Base-by-base conservation (phyloP, 148 eudicot species). In the Chenopodium quinoa region DNA sequence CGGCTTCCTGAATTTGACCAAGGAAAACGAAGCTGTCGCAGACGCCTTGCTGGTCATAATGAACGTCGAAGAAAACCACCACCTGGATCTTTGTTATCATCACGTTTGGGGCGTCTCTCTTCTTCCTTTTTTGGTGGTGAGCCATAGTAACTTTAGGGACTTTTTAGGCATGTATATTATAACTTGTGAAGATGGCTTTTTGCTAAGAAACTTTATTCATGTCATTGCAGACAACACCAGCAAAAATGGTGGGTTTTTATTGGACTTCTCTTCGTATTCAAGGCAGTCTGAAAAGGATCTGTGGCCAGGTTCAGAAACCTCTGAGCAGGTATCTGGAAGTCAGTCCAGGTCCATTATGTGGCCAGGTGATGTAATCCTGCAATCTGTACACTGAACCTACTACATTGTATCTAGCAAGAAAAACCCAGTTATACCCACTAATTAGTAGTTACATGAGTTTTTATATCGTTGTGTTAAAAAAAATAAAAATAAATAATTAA, bases 31-130 rank as follows among this genome's bases (percentile, higher is more conserved):
- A 95, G 98, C 71, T 95, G 98, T 74, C 94, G 98, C 78, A 90
- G 94, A 78, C 92, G 98, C 67, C 92, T 95, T 68, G 98, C 98
- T 71, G 94, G 94, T 66, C 98, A 95, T 79, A 95, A 95, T 70
- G 98, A 93, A 89, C 98, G 98, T 56, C 78, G 98, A 34, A 93
- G 98, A 91, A 95, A 95, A 87, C 97, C 97, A 9, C 90, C 91
- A 75, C 88, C 92, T 31, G 97, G 96, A 62, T 87, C 98, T 84
- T 76, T 95, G 40, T 75, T 93, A 78, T 87, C 98, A 7, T 76
- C 97, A 13, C 93, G 89, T 67, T 82, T 86, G 70, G 94, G 98
- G 58, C 91, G 83, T 40, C 81, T 86, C 34, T 86, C 90, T 58
- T 87, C 96, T 16, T 84, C 94, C 60, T 68, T 90, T 60, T 89